Percentiles rank a stretch among this genome's conserved stretches.
Evolutionary conservation across 2,329 filamentous ascomycete genomes (phyloP).

Genomic region (Paramyrothecium sp.): DNA sequence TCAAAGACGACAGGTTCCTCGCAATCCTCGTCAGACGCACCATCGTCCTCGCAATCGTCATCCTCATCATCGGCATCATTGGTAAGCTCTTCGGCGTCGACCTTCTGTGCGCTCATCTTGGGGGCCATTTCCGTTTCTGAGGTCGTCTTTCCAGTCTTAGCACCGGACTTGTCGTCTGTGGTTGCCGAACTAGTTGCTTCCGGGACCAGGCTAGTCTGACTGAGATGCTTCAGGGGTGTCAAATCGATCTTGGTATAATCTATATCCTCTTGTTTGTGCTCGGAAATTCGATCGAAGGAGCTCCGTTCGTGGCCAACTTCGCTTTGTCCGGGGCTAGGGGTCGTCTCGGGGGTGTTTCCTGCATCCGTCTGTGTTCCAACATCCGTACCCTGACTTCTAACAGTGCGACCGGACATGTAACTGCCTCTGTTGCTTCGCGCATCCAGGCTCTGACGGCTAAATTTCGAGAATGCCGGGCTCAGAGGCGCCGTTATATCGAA

Average conservation of each 20-base stretch:
- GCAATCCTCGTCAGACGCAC: slow-evolving; percentile 49
- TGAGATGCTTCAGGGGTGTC: slow-evolving; percentile 45
- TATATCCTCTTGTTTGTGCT: slow-evolving; percentile 47
- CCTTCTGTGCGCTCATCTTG: slow-evolving; percentile 21
- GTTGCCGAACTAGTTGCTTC: background rate
- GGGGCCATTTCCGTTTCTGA: slow-evolving; percentile 10
- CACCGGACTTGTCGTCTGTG: slow-evolving; percentile 1
- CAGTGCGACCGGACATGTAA: slow-evolving; percentile 70
- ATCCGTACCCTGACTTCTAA: slow-evolving; percentile 69
- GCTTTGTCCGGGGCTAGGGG: slow-evolving; percentile 52
- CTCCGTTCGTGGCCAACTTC: slow-evolving; percentile 46
- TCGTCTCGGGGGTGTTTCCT: slow-evolving; percentile 51
- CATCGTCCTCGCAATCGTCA: slow-evolving; percentile 40
- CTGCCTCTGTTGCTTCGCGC: slow-evolving; percentile 70
- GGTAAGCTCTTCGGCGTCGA: slow-evolving; percentile 20
- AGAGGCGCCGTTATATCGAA: slow-evolving; percentile 80
- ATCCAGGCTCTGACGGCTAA: slow-evolving; percentile 67
- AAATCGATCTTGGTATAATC: slow-evolving; percentile 61
- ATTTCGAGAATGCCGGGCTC: slow-evolving; percentile 65
- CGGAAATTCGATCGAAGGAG: slow-evolving; percentile 37
- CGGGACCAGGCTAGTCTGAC: slow-evolving; percentile 17
- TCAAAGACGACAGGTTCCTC: slow-evolving; percentile 71
- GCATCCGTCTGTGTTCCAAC: slow-evolving; percentile 63
- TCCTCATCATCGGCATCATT: slow-evolving; percentile 21
- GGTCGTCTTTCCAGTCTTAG: slow-evolving; percentile 19